Evolutionary conservation across 225 moss, liverwort and hornwort genomes (phyloP), one percentile per base, ranked within the genome.

Genomic region (Sphagnum tenellum): DNA sequence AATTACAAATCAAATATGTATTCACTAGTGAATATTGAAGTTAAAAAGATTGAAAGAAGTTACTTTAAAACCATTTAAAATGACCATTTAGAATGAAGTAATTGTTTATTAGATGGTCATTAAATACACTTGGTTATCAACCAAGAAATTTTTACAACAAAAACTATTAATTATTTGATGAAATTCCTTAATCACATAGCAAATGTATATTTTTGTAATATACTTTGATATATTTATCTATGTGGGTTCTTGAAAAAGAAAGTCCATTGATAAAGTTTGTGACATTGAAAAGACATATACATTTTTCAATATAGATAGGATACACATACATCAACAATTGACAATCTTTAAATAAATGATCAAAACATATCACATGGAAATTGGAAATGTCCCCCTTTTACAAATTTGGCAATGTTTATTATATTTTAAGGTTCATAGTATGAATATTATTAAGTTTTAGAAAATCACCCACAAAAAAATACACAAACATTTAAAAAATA

Each of bases 161-260:
- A 2, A 62, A 12, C 46, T 62, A 45, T 62, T 9, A 62, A 5
- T 12, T 62, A 59, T 59, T 29, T 59, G 8, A 59, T 59, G 44
- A 59, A 12, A 12, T 13, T 12, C 45, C 29, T 0, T 4, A 8
- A 44, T 62, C 62, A 46, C 45, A 62, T 62, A 7, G 48, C 2
- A 3, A 48, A 62, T 62, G 62, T 62, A 7, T 48, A 62, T 46
- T 59, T 62, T 11, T 62, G 45, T 46, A 8, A 62, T 62, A 12
- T 62, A 62, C 47, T 6, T 46, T 59, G 59, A 45, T 55, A 11
- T 55, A 2, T 55, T 55, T 55, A 55, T 55, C 54, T 59, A 59
- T 59, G 59, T 59, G 59, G 59, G 45, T 59, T 59, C 29, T 59
- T 13, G 59, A 59, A 59, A 45, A 59, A 48, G 59, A 62, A 3